Conservation (phyloP, 176 grass and related monocot genomes). For the Leersia perrieri region DNA sequence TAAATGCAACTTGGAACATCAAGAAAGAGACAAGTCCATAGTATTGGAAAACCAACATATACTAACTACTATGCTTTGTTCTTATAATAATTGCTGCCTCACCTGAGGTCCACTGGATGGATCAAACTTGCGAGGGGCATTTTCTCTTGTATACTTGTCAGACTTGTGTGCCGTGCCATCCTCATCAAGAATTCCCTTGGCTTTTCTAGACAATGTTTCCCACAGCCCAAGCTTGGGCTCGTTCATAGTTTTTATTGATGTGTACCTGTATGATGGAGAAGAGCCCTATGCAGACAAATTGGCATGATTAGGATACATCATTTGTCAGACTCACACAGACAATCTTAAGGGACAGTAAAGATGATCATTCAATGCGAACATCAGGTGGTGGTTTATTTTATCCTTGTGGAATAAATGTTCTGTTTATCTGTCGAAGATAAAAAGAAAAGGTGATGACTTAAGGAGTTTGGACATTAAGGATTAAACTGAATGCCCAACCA, state of each 20-base stretch:
- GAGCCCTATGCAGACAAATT: slow-evolving; percentile 33
- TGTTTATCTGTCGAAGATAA: background rate
- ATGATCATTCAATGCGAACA: background rate
- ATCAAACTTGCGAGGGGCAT: slow-evolving; percentile 20
- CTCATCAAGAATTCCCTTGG: slow-evolving; percentile 75
- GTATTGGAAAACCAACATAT: too few relatives aligned
- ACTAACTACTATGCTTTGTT: background rate
- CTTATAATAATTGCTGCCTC: background rate
- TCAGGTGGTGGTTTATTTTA: too few relatives aligned
- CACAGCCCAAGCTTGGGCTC: slow-evolving; percentile 75
- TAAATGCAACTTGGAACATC: background rate
- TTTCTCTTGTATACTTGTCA: slow-evolving; percentile 26
- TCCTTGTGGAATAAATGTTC: too few relatives aligned
- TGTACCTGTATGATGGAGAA: slow-evolving; percentile 55
- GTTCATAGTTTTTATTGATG: slow-evolving; percentile 62
- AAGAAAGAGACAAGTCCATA: too few relatives aligned
- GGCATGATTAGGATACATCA: background rate
- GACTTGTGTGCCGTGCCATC: slow-evolving; percentile 51
- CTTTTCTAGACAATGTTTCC: slow-evolving; percentile 64
- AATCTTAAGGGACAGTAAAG: background rate
- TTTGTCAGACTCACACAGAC: background rate
- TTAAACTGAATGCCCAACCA: background rate
- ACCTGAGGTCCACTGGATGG: slow-evolving; percentile 39
- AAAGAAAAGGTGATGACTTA: background rate
- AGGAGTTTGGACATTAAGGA: background rate